These are phyloP conservation scores for Nitzschia sp. DNA, from an alignment of 108 stramenopile genomes.

Conservation along the genomic window DNA sequence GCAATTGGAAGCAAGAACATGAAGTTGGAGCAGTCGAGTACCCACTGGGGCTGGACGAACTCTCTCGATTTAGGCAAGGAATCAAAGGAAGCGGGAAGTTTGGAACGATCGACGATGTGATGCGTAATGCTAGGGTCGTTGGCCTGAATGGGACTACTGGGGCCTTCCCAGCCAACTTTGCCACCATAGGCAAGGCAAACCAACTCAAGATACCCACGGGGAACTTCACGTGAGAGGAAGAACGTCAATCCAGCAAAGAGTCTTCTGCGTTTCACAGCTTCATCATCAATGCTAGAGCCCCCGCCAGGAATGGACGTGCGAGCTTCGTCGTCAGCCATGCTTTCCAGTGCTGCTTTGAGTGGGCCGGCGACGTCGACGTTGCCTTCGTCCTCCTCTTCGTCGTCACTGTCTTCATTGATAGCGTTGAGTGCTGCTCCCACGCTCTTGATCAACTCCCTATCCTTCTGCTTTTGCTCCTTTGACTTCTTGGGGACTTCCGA, in stretches of 20 bases:
- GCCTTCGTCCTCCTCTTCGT: conserved; percentile 65
- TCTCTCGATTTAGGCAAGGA: conserved; percentile 85
- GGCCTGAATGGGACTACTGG: conserved; percentile 79
- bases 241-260: conserved; percentile 87
- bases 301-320: conserved; percentile 39
- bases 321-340: conserved; percentile 57
- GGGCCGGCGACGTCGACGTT: conserved; percentile 77
- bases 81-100: conserved; percentile 61
- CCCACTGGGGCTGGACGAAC: conserved; percentile 98
- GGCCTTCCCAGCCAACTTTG: conserved; percentile 93
- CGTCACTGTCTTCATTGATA: conserved; percentile 48
- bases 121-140: conserved; percentile 94
- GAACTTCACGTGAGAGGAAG: conserved; percentile 94
- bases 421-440: conserved; percentile 75
- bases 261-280: conserved; percentile 69
- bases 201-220: conserved; percentile 91
- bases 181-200: conserved; percentile 91
- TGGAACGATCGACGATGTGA: conserved; percentile 90
- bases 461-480: conserved; percentile 52
- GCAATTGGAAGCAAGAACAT: conserved; percentile 85
- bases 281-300: conserved; percentile 54
- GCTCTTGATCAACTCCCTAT: conserved; percentile 57
- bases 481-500: conserved; percentile 22
- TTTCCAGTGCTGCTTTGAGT: conserved; percentile 79
- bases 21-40: conserved; percentile 94